phyloP scores from a whole-genome alignment of 495 filamentous ascomycete species.

The Penicillium manginii region DNA sequence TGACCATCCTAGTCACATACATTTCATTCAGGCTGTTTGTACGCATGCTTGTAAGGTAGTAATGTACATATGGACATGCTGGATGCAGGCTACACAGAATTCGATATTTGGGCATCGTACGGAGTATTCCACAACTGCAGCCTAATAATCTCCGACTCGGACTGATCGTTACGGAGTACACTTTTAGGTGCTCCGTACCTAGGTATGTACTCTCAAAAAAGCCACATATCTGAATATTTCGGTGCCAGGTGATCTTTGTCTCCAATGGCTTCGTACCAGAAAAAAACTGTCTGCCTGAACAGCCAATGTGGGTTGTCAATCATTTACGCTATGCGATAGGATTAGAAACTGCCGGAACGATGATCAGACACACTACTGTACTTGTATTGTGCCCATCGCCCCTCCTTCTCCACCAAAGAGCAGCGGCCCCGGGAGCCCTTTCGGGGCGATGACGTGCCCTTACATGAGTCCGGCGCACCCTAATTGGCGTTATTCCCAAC shows the following conservation, averaged over 20 bases:
- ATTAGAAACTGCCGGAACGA: not conserved
- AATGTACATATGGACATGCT: not conserved
- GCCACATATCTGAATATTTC: conserved; percentile 2
- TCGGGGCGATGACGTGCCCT: conserved; percentile 21
- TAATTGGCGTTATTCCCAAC: conserved; percentile 14
- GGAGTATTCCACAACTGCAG: no score
- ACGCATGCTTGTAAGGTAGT: not conserved
- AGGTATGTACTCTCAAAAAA: not conserved
- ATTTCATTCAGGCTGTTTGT: not conserved
- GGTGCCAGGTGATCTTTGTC: conserved; percentile 1
- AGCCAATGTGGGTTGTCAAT: conserved; percentile 4
- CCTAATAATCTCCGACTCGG: conserved; percentile 26
- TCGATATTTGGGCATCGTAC: not conserved
- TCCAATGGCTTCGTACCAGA: no score
- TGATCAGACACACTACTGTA: not conserved
- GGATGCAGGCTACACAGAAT: conserved; percentile 2
- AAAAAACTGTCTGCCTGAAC: not conserved
- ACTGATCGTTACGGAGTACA: not conserved
- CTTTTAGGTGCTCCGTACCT: no score
- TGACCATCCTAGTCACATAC: not conserved
- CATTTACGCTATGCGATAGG: not conserved
- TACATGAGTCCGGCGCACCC: conserved; percentile 13
- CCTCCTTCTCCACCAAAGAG: not conserved
- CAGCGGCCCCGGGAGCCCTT: not conserved
- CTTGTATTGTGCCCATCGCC: not conserved